Conservation (phyloP, 768 basidiomycete species). For the Hygrocybe punicea region DNA sequence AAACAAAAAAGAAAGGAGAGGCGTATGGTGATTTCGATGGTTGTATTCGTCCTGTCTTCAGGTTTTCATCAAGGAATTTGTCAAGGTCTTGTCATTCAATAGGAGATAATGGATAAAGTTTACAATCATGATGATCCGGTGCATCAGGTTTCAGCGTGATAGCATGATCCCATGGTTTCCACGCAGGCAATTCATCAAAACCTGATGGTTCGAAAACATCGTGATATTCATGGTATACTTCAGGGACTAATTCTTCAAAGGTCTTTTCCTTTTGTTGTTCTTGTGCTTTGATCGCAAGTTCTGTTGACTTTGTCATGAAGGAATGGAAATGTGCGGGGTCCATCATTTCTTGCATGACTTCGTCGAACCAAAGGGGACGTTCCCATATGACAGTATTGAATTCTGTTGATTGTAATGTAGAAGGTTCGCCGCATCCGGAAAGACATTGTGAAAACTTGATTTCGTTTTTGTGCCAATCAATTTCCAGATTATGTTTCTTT, state of each 20-base stretch:
- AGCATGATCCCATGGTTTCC: conserved; percentile 33
- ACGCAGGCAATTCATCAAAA: conserved; percentile 27
- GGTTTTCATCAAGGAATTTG: conserved; percentile 28
- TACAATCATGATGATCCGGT: no score
- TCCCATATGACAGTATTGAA: no score
- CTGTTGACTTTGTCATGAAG: no score
- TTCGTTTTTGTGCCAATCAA: no score
- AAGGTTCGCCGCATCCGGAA: no score
- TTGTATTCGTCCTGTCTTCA: conserved; percentile 21
- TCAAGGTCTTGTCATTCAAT: conserved; percentile 30
- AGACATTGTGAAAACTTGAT: no score
- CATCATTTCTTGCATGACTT: no score
- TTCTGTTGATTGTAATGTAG: no score
- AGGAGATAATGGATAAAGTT: conserved; percentile 17
- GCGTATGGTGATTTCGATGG: conserved; percentile 25
- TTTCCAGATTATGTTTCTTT: no score
- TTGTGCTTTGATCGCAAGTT: no score
- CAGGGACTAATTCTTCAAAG: neutral
- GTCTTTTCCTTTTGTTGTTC: neutral
- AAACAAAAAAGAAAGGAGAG: conserved; percentile 23
- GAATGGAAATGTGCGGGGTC: no score
- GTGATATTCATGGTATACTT: neutral
- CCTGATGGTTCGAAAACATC: neutral
- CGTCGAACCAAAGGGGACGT: no score
- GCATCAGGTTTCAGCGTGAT: conserved; percentile 33